A percentile compares a stretch with the other conserved stretches of the same genome.
Evolutionary conservation across 1,284 basidiomycete genomes (phyloP).

Genomic region (Cerrena zonata): DNA sequence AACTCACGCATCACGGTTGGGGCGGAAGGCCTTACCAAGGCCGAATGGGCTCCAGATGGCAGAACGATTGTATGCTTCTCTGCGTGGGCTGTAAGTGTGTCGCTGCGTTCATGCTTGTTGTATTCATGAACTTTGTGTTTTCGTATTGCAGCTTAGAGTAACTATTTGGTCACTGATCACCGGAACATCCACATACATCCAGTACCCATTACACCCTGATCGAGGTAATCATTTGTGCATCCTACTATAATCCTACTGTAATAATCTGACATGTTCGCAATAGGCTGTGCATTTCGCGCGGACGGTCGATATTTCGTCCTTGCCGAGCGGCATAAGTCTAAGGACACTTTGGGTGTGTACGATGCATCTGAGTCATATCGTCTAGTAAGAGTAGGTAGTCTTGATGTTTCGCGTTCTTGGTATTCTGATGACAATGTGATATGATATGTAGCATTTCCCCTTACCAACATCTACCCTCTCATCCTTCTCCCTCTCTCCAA

Average conservation of each 20-base stretch:
- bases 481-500: conserved; percentile 76
- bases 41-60: conserved; percentile 82
- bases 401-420: background rate
- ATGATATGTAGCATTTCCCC: conserved; percentile 62
- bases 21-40: conserved; percentile 75
- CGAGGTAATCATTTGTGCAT: conserved; percentile 42
- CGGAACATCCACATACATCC: conserved; percentile 67
- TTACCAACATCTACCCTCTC: conserved; percentile 71
- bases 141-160: conserved; percentile 56
- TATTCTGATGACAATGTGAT: background rate
- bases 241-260: background rate
- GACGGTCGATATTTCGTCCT: conserved; percentile 78
- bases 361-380: conserved; percentile 66
- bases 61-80: conserved; percentile 80
- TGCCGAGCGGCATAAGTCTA: conserved; percentile 80
- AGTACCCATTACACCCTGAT: conserved; percentile 73
- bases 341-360: conserved; percentile 79
- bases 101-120: background rate
- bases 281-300: conserved; percentile 73
- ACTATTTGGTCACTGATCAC: conserved; percentile 75
- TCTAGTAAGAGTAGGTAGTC: conserved; percentile 61
- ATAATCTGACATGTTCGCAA: background rate
- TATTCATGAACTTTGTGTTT: background rate
- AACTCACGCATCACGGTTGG: conserved; percentile 68
- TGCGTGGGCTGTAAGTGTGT: conserved; percentile 79